Evolutionary conservation across 73 alveolate species (phyloP).

Genomic region (Halteria grandinella): DNA sequence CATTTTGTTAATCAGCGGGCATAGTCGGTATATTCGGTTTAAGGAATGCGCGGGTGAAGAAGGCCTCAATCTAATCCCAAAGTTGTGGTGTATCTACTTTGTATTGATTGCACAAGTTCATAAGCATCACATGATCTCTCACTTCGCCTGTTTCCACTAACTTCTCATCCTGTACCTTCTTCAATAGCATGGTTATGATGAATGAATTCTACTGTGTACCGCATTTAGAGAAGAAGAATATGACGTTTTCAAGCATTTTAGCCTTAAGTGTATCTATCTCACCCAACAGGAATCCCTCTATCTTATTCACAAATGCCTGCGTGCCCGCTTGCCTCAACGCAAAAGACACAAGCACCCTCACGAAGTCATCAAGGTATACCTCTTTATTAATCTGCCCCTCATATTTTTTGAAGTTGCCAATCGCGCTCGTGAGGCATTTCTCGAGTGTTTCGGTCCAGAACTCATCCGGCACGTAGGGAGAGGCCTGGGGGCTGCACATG

Average conservation of each 20-base stretch:
- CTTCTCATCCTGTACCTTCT: neutral
- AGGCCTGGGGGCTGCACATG: neutral
- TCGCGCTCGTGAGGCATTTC: neutral
- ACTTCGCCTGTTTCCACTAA: slow-evolving; percentile 17
- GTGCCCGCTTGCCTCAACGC: neutral
- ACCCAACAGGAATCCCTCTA: slow-evolving; percentile 1
- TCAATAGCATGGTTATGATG: neutral
- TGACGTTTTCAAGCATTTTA: slow-evolving; percentile 8
- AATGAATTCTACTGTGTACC: neutral
- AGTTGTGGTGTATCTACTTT: neutral
- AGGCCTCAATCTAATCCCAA: neutral
- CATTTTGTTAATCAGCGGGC: slow-evolving; percentile 5
- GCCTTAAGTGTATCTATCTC: neutral
- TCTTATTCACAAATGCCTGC: neutral
- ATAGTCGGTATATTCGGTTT: neutral
- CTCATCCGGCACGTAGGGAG: slow-evolving; percentile 13
- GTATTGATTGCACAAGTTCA: neutral
- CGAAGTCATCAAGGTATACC: slow-evolving; percentile 28
- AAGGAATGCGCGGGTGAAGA: neutral
- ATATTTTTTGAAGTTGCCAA: slow-evolving; percentile 12
- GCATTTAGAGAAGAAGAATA: neutral
- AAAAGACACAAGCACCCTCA: slow-evolving; percentile 20
- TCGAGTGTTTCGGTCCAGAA: slow-evolving; percentile 12
- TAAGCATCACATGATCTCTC: slow-evolving; percentile 11
- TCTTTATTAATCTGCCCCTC: slow-evolving; percentile 9